These are phyloP conservation scores for Papiliotrema terrestris DNA, from an alignment of 1,284 basidiomycete genomes.

Conservation along the genomic window DNA sequence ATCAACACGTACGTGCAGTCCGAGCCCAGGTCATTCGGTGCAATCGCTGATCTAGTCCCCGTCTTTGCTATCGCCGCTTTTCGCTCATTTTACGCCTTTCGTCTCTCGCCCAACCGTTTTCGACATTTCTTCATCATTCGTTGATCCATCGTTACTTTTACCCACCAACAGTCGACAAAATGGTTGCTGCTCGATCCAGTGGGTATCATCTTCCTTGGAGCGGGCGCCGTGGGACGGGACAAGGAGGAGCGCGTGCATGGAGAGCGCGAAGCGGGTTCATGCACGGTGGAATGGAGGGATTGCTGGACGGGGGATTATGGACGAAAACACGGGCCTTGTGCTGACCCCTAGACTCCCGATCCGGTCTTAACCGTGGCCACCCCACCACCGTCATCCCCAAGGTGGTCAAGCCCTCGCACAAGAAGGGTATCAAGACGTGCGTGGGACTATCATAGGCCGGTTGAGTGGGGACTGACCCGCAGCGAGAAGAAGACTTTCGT, in stretches of 20 bases:
- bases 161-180: constrained; percentile 13
- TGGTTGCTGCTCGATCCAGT: constrained; percentile 24
- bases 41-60: constrained; percentile 13
- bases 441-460: constrained; percentile 4
- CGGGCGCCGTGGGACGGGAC: neutral
- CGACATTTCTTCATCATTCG: neutral
- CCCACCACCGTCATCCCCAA: constrained; percentile 84
- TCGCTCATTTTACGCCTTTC: neutral
- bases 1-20: constrained; percentile 11
- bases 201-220: constrained; percentile 14
- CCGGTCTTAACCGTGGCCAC: constrained; percentile 89
- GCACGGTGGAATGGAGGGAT: neutral
- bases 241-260: neutral
- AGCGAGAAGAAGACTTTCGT: constrained; percentile 79
- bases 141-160: neutral
- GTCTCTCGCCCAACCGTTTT: neutral
- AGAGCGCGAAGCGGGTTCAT: neutral
- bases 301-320: neutral
- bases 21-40: neutral
- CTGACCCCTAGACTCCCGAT: constrained; percentile 68
- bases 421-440: constrained; percentile 75
- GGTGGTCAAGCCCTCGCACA: constrained; percentile 75
- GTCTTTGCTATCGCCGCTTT: neutral
- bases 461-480: constrained; percentile 1
- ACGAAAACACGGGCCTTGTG: neutral